Conservation (phyloP, 768 basidiomycete genomes). For the Chalciporus pseudorubinellus region DNA sequence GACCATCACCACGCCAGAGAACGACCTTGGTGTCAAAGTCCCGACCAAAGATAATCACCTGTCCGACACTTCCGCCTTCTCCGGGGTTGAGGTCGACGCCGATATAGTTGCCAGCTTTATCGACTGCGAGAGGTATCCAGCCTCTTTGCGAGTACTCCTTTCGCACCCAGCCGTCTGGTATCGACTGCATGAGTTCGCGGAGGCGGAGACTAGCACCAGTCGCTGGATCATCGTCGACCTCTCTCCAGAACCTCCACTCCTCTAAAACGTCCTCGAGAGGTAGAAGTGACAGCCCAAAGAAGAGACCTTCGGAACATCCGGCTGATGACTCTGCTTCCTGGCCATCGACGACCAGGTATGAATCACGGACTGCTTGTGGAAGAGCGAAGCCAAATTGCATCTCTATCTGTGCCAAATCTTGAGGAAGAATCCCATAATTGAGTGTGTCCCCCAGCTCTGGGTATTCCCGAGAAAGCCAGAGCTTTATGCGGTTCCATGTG, state of each 20-base stretch:
- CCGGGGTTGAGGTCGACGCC: slow-evolving; percentile 92
- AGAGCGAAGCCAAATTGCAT: slow-evolving; percentile 80
- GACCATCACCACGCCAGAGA: slow-evolving; percentile 87
- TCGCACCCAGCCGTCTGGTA: slow-evolving; percentile 88
- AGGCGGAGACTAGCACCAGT: slow-evolving; percentile 79
- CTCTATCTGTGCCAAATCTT: slow-evolving; percentile 79
- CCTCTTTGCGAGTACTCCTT: slow-evolving; percentile 89
- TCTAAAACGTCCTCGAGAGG: slow-evolving; percentile 91
- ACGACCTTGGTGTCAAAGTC: slow-evolving; percentile 99
- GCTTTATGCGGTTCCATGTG: slow-evolving; percentile 81
- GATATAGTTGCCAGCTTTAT: slow-evolving; percentile 94
- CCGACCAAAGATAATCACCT: slow-evolving; percentile 98
- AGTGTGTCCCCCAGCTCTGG: slow-evolving; percentile 95
- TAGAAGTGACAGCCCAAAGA: slow-evolving; percentile 92
- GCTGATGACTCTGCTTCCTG: slow-evolving; percentile 91
- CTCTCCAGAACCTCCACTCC: slow-evolving; percentile 96
- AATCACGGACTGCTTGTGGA: slow-evolving; percentile 86
- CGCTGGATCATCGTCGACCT: slow-evolving; percentile 83
- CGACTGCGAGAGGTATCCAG: slow-evolving; percentile 94
- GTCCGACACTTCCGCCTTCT: slow-evolving; percentile 72
- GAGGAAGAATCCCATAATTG: slow-evolving; percentile 83
- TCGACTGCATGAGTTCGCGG: slow-evolving; percentile 76
- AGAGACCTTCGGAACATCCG: slow-evolving; percentile 85
- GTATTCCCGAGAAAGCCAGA: slow-evolving; percentile 83
- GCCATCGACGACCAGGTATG: slow-evolving; percentile 84